Evolutionary conservation across 306 rosid genomes (phyloP), one percentile per base, ranked within the genome.

Genomic region (Gillenia trifoliata): DNA sequence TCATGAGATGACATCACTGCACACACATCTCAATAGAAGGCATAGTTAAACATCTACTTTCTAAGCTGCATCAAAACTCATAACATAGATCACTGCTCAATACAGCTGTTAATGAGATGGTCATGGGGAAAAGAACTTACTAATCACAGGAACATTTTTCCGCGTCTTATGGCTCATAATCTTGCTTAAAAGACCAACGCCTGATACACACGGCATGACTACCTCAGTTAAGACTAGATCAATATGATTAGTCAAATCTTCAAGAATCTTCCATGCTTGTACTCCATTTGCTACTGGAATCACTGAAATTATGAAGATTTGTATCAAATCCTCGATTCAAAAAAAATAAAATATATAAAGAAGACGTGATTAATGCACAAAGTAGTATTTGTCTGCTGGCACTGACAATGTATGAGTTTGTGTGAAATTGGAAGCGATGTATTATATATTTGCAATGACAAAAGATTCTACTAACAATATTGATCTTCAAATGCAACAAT

Each of bases 1-100:
- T 91, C 98, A 72, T 82, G 93, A 83, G 94, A 89, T 66, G 98
- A 93, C 98, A 93, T 93, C 98, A 91, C 98, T 93, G 97, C 88
- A 93, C 26, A 86, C 72, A 86, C 78, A 79, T 71, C 54, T 65
- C 90, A 86, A 79, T 77, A 85, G 73, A 87, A 65, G 85, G 77
- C 81, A 82, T 77, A 73, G 76, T 55, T 65, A 63, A 83, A 78
- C 40, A 65, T 76, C 73, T 62, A 79, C 77, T 79, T 76, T 36
- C 79, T 68, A 75, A 77, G 67, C 82, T 83, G 78, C 40, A 4
- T 29, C n/a, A 16, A 57, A 16, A 2, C 40, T 75, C 72, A 83
- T 30, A 78, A 80, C 77, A 85, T 73, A 78, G 8, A 43, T 11
- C 45, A 55, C n/a, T 61, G 4, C n/a, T 61, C 71, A 49, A 9